These are phyloP conservation scores for Trametes cingulata DNA, from an alignment of 768 basidiomycete species.

Conservation along the genomic window DNA sequence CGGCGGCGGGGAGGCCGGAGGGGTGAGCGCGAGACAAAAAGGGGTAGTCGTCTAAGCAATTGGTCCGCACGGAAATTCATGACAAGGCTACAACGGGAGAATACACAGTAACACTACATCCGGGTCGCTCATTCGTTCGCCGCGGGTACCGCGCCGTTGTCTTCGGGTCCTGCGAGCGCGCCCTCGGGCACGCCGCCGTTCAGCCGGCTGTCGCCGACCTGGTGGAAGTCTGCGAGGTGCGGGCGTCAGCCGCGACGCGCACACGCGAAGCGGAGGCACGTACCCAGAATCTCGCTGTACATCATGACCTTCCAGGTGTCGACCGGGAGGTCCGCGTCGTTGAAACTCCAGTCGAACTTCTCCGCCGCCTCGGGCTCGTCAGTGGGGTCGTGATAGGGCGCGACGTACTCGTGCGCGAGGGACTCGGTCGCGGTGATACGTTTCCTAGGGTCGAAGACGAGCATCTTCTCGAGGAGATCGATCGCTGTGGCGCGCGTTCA, in stretches of 20 bases:
- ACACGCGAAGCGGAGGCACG: constrained; percentile 28
- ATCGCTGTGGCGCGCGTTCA: constrained; percentile 55
- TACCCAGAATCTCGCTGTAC: constrained; percentile 97
- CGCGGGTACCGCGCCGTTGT: constrained; percentile 20
- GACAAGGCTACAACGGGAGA: constrained; percentile 11
- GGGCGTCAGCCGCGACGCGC: neutral
- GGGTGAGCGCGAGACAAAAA: neutral
- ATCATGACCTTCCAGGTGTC: constrained; percentile 99
- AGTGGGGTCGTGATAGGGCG: constrained; percentile 97
- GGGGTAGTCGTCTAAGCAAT: constrained; percentile 9
- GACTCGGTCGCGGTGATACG: constrained; percentile 92
- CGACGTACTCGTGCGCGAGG: constrained; percentile 91
- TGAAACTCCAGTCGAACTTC: constrained; percentile 99
- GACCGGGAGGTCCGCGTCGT: constrained; percentile 96
- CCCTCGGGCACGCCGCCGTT: constrained; percentile 52
- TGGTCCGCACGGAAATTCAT: constrained; percentile 10
- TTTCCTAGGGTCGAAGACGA: constrained; percentile 97
- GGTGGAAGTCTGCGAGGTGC: constrained; percentile 67
- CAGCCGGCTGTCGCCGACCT: constrained; percentile 59
- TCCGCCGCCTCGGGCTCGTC: constrained; percentile 94
- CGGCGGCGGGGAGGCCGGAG: neutral
- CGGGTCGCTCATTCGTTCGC: constrained; percentile 8
- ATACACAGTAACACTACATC: constrained; percentile 4
- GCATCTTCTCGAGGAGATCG: constrained; percentile 97
- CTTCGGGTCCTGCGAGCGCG: constrained; percentile 67